Evolutionary conservation across 805 yeast genomes (phyloP).

Genomic region (Candida golubevii): DNA sequence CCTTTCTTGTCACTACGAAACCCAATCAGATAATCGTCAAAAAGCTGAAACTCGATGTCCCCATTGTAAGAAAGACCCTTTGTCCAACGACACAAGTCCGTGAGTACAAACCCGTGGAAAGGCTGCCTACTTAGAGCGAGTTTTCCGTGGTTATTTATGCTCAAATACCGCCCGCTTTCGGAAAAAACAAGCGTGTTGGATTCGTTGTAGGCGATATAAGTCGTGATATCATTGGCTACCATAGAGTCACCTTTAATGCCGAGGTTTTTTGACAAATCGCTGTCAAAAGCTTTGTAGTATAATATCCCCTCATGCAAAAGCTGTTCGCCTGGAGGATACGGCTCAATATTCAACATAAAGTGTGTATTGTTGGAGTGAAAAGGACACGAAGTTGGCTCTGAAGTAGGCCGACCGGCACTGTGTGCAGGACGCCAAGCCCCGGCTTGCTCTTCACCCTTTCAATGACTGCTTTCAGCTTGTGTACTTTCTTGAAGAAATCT

Average conservation of each 20-base stretch:
- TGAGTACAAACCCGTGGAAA: background rate
- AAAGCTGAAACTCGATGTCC: background rate
- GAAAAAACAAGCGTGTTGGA: background rate
- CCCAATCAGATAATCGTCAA: background rate
- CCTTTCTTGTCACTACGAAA: background rate
- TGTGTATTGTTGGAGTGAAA: too few species aligned
- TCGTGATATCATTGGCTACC: background rate
- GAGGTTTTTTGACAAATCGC: background rate
- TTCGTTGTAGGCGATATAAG: background rate
- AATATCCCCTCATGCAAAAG: background rate
- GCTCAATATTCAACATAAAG: too few species aligned
- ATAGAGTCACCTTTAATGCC: background rate
- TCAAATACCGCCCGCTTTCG: background rate
- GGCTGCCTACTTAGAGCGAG: background rate
- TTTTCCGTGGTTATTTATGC: background rate
- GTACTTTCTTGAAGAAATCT: too few species aligned
- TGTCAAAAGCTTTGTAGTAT: background rate
- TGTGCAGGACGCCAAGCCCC: too few species aligned
- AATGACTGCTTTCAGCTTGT: too few species aligned
- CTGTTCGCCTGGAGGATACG: background rate
- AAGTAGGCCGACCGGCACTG: too few species aligned
- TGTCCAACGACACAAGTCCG: background rate
- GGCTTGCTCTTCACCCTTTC: too few species aligned
- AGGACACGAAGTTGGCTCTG: too few species aligned
- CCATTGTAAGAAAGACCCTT: background rate